Evolutionary conservation across 1,139 yeast species (phyloP).

Genomic region (Hyphopichia burtonii): DNA sequence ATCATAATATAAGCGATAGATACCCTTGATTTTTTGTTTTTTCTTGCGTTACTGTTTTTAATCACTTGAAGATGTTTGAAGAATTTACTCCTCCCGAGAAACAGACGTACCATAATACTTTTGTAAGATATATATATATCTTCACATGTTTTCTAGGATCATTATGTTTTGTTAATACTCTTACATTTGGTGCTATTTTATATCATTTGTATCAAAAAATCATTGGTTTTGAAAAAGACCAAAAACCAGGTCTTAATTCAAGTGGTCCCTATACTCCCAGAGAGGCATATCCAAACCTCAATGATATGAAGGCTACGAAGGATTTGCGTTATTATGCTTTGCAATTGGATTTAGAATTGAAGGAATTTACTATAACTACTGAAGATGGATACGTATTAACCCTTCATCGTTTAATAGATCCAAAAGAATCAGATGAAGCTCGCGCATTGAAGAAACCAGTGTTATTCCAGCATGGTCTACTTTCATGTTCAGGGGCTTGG

Average conservation of each 20-base stretch:
- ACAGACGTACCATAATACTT: slow-evolving; percentile 14
- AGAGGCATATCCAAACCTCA: slow-evolving; percentile 30
- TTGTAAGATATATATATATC: slow-evolving; percentile 19
- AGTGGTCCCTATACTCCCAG: slow-evolving; percentile 19
- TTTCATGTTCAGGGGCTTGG: slow-evolving; percentile 85
- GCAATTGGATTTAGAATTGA: slow-evolving; percentile 58
- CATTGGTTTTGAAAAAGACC: slow-evolving; percentile 22
- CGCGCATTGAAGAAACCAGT: slow-evolving; percentile 52
- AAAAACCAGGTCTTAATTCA: slow-evolving; percentile 6
- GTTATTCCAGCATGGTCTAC: slow-evolving; percentile 77
- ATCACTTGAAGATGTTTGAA: slow-evolving; percentile 13
- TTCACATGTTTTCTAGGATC: slow-evolving; percentile 28
- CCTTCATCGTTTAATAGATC: slow-evolving; percentile 63
- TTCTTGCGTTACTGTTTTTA: not conserved
- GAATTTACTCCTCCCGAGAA: slow-evolving; percentile 21
- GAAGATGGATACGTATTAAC: slow-evolving; percentile 75
- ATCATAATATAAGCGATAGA: too few relatives aligned
- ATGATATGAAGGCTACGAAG: slow-evolving; percentile 24
- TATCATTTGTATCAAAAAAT: slow-evolving; percentile 25
- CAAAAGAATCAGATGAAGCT: slow-evolving; percentile 32
- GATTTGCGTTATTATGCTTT: slow-evolving; percentile 62
- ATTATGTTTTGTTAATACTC: slow-evolving; percentile 22
- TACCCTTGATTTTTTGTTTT: too few relatives aligned
- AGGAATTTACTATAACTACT: slow-evolving; percentile 61
- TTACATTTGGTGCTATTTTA: slow-evolving; percentile 26